These are phyloP conservation scores for Aspergillus asperescens DNA, from an alignment of 495 filamentous ascomycete genomes.

Conservation along the genomic window DNA sequence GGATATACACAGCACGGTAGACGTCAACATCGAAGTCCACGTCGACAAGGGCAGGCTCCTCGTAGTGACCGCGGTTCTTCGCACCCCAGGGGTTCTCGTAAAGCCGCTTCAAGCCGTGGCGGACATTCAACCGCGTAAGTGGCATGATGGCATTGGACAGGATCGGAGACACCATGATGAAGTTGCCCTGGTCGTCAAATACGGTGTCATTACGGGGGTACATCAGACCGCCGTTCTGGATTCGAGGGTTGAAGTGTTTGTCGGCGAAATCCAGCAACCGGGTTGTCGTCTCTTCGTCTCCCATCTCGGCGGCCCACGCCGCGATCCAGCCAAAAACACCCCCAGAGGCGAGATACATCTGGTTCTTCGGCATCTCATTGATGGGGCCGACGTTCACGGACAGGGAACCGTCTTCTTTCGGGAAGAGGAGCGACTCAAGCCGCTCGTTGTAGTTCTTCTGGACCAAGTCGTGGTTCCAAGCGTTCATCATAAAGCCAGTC, in stretches of 20 bases:
- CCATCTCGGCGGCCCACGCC: conserved; percentile 3
- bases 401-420: neutral
- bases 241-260: neutral
- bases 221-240: conserved; percentile 3
- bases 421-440: neutral
- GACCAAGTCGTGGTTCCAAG: conserved; percentile 4
- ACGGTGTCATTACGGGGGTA: neutral
- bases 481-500: conserved; percentile 1
- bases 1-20: neutral
- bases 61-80: conserved; percentile 1
- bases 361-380: neutral
- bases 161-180: neutral
- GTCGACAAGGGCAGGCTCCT: neutral
- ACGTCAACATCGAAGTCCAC: conserved; percentile 5
- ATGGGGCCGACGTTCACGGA: neutral
- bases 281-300: neutral
- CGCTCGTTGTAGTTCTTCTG: neutral
- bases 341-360: neutral
- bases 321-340: conserved; percentile 1
- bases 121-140: neutral
- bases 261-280: neutral
- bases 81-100: conserved; percentile 3
- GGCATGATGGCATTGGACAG: neutral
- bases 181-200: neutral
- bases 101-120: neutral